Evolutionary conservation across 352 stramenopile species (phyloP).

Genomic region (Peronospora destructor): DNA sequence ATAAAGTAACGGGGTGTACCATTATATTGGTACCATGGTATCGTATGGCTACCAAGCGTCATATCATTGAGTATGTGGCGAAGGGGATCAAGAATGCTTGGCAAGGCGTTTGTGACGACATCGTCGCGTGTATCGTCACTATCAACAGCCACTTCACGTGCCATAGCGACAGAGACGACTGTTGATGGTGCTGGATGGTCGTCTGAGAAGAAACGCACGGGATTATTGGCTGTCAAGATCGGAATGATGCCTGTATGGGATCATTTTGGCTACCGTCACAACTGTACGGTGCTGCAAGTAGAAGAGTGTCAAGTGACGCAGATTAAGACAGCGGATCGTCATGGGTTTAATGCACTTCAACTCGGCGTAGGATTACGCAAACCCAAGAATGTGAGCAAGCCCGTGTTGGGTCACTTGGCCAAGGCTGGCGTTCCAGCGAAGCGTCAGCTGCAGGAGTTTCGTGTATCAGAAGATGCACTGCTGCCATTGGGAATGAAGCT

Average conservation of each 20-base stretch:
- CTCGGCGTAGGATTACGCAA: slow-evolving; percentile 95
- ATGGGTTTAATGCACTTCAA: slow-evolving; percentile 94
- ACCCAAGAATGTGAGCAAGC: slow-evolving; percentile 92
- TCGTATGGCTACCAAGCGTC: slow-evolving; percentile 6
- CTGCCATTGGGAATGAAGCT: slow-evolving; percentile 88
- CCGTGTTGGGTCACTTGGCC: slow-evolving; percentile 87
- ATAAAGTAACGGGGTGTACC: no score
- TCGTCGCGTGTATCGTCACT: slow-evolving; percentile 12
- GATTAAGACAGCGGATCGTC: slow-evolving; percentile 90
- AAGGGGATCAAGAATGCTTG: slow-evolving; percentile 28
- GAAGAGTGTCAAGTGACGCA: slow-evolving; percentile 92
- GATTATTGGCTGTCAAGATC: slow-evolving; percentile 92
- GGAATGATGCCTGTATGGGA: slow-evolving; percentile 99
- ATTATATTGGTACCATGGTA: not conserved
- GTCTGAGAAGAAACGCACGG: slow-evolving; percentile 82
- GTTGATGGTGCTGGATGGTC: slow-evolving; percentile 39
- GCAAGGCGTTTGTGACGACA: slow-evolving; percentile 14
- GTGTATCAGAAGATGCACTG: slow-evolving; percentile 86
- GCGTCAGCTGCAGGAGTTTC: slow-evolving; percentile 93
- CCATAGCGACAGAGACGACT: slow-evolving; percentile 2
- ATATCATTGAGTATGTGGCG: slow-evolving; percentile 29
- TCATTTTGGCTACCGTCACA: slow-evolving; percentile 93
- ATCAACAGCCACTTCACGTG: slow-evolving; percentile 17
- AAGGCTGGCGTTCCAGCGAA: slow-evolving; percentile 90
- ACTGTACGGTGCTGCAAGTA: slow-evolving; percentile 91